Conservation (phyloP, 1,139 yeast genomes). For the Debaryomyces nepalensis region DNA sequence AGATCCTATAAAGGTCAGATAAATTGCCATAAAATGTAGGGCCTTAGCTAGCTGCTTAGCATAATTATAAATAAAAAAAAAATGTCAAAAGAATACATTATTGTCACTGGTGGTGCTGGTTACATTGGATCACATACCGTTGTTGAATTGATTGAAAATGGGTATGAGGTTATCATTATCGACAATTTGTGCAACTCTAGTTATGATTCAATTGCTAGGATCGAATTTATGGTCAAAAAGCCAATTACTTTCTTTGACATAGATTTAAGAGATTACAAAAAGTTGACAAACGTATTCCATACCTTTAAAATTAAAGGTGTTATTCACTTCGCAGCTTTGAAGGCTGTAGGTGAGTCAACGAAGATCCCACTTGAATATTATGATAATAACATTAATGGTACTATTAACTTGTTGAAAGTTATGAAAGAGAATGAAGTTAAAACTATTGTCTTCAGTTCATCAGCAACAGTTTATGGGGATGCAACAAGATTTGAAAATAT, state of each 20-base stretch:
- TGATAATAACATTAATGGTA: constrained; percentile 71
- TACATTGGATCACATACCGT: constrained; percentile 86
- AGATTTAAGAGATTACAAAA: constrained; percentile 59
- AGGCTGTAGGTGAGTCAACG: constrained; percentile 85
- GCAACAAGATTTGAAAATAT: constrained; percentile 73
- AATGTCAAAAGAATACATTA: constrained; percentile 42
- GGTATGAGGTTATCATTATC: constrained; percentile 70
- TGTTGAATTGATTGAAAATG: constrained; percentile 64
- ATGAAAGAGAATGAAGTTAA: constrained; percentile 53
- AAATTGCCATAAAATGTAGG: constrained; percentile 1
- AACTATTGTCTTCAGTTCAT: constrained; percentile 74
- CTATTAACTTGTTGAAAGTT: constrained; percentile 60
- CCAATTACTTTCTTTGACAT: constrained; percentile 61
- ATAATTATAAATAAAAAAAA: constrained; percentile 1
- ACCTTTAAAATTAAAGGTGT: constrained; percentile 61
- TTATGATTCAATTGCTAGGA: constrained; percentile 67
- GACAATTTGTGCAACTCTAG: constrained; percentile 75
- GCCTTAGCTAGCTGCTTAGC: neutral
- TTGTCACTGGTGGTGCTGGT: constrained; percentile 89
- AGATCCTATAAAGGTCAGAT: neutral
- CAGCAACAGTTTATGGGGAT: constrained; percentile 87
- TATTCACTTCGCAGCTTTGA: constrained; percentile 84
- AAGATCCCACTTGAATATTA: constrained; percentile 72
- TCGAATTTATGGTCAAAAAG: constrained; percentile 57
- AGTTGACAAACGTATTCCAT: constrained; percentile 52